Percentiles rank a stretch among this genome's conserved stretches.
These are phyloP conservation scores for Stromatinia cepivora DNA, from an alignment of 2,329 filamentous ascomycete genomes.

Conservation along the genomic window DNA sequence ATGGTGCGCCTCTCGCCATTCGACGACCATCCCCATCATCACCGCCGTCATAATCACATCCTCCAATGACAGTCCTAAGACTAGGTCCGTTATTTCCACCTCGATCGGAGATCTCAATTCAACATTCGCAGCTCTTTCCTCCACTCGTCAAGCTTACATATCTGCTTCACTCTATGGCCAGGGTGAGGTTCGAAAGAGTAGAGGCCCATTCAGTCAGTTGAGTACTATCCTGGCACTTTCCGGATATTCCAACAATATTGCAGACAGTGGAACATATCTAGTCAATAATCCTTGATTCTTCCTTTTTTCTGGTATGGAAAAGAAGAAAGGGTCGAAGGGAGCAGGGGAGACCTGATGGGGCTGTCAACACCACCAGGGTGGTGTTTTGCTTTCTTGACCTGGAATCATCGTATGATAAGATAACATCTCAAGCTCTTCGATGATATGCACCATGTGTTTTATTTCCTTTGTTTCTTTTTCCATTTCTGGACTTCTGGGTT, in stretches of 20 bases:
- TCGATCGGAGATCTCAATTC: too few relatives aligned
- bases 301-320: too few relatives aligned
- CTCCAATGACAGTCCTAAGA: background rate
- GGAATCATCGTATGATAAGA: background rate
- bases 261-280: background rate
- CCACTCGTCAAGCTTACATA: background rate
- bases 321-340: too few relatives aligned
- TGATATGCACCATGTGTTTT: background rate
- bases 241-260: background rate
- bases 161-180: background rate
- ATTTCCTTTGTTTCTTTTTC: background rate
- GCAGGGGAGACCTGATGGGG: background rate
- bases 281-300: background rate
- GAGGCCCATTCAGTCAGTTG: background rate
- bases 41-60: rapidly evolving
- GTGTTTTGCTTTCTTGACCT: too few relatives aligned
- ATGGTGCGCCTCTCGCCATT: background rate
- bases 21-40: background rate
- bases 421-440: background rate
- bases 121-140: background rate
- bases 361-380: background rate
- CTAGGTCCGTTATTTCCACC: background rate
- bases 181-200: background rate
- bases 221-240: background rate
- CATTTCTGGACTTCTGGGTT: background rate